Evolutionary conservation across 2,329 filamentous ascomycete genomes (phyloP), one percentile per base, ranked within the genome.

Genomic region (Monascus ruber): DNA sequence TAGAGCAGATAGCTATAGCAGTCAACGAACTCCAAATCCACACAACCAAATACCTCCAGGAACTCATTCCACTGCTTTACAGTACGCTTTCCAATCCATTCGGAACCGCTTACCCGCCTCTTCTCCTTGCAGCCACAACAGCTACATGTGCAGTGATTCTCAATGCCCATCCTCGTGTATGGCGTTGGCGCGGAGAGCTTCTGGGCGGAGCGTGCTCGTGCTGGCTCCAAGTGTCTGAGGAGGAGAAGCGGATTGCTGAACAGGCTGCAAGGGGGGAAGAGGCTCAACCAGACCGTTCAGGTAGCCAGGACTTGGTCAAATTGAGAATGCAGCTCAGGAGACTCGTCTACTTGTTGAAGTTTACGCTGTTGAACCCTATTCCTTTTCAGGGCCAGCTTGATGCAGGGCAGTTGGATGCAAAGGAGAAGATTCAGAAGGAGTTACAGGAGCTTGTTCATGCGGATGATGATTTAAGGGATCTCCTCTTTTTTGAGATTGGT

Each of bases 31-130:
- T 69, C 10, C 55, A 57, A 4, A 57, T 66, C 33, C 49, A 64
- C 35, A 50, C 58, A 9, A 58, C 58, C 4, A 62, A 61, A 33
- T 62, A 66, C 38, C 52, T 68, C 3, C 62, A 84, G 70, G 74
- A 78, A 34, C 60, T 89, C 5, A 56, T 94, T 1, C 77, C 83
- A 0, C 68, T 88, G 46, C 59, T 85, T 6, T 76, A 76, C 2
- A 65, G 68, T 31, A 73, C 81, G 6, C 65, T 94, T 38, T 71
- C 74, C 2, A 78, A 87, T 51, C 79, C 84, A 0, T 85, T 91
- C 53, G 72, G 73, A 1, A 63, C 72, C 6, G 67, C 71, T 1
- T 67, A 74, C 44, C 65, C 72, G 1, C 62, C 68, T 0, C 63
- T 80, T 1, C 60, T 86, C 1, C 38, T 69, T 1, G 66, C 73